phyloP scores from a whole-genome alignment of 257 asterid genomes.

The Ocimum tenuiflorum region DNA sequence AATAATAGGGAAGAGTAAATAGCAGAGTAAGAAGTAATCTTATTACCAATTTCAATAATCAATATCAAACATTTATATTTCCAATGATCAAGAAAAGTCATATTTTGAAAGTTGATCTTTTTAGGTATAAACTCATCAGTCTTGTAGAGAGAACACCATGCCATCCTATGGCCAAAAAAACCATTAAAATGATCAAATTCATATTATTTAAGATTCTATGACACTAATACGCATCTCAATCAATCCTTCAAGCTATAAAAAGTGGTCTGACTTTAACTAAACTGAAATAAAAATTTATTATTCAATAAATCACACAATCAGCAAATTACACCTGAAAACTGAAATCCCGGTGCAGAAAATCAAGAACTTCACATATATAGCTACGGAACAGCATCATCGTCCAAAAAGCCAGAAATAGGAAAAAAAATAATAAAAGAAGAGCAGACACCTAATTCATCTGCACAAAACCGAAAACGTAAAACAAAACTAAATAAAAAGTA shows the following conservation, averaged over 20 bases:
- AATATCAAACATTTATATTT: neutral
- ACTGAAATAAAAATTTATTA: neutral
- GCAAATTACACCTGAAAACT: neutral
- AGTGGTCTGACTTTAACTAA: neutral
- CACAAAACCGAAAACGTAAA: neutral
- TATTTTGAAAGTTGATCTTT: neutral
- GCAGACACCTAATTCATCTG: slow-evolving; percentile 7
- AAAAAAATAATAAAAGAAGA: neutral
- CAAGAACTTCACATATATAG: slow-evolving; percentile 11
- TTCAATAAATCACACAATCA: neutral
- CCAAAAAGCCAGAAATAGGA: neutral
- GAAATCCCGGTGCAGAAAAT: neutral
- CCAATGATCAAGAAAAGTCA: slow-evolving; percentile 8
- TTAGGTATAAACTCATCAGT: slow-evolving; percentile 1
- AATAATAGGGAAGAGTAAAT: neutral
- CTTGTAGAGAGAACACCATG: slow-evolving; percentile 8
- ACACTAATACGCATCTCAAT: slow-evolving; percentile 12
- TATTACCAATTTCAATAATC: slow-evolving; percentile 1
- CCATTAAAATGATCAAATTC: neutral
- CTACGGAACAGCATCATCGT: neutral
- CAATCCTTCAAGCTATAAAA: neutral
- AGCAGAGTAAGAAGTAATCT: slow-evolving; percentile 1
- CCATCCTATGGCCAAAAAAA: neutral
- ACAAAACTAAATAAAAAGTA: neutral
- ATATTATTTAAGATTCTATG: slow-evolving; percentile 2